Conservation (phyloP, 1,284 basidiomycete genomes). For the Agaricales sp. region DNA sequence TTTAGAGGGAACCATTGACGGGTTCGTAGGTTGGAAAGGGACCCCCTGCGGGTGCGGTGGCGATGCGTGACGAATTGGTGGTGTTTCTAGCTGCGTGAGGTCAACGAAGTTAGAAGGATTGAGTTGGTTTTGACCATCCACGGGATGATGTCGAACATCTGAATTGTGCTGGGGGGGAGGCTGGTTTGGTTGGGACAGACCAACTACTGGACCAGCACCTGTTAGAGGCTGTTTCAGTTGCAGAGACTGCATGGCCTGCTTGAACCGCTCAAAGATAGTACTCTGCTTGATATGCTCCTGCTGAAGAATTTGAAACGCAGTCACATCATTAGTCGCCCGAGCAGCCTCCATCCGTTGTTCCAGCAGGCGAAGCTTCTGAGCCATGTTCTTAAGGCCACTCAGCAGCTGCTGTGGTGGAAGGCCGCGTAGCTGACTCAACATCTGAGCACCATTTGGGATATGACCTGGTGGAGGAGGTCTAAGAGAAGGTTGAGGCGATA, state of each 20-base stretch:
- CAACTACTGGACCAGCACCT: background rate
- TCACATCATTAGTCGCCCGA: background rate
- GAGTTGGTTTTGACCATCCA: background rate
- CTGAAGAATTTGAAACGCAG: background rate
- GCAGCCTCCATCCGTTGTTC: background rate
- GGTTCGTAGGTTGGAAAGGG: conserved; percentile 10
- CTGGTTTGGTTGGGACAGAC: background rate
- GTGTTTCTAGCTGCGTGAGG: background rate
- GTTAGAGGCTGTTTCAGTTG: background rate
- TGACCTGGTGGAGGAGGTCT: background rate
- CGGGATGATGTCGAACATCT: background rate
- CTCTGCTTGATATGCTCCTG: background rate
- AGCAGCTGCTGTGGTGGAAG: background rate
- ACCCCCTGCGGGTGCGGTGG: background rate
- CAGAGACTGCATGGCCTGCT: background rate
- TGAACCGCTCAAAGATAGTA: background rate
- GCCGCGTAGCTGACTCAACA: background rate
- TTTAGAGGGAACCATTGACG: conserved; percentile 1
- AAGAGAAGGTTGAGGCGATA: conserved; percentile 7
- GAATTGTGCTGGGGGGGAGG: background rate
- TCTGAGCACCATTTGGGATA: background rate
- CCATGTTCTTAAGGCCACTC: background rate
- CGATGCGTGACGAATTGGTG: background rate
- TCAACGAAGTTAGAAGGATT: background rate
- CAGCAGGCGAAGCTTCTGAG: background rate